Evolutionary conservation across 2,329 filamentous ascomycete species (phyloP), one percentile per base, ranked within the genome.

Genomic region (Dactylonectria macrodidyma): DNA sequence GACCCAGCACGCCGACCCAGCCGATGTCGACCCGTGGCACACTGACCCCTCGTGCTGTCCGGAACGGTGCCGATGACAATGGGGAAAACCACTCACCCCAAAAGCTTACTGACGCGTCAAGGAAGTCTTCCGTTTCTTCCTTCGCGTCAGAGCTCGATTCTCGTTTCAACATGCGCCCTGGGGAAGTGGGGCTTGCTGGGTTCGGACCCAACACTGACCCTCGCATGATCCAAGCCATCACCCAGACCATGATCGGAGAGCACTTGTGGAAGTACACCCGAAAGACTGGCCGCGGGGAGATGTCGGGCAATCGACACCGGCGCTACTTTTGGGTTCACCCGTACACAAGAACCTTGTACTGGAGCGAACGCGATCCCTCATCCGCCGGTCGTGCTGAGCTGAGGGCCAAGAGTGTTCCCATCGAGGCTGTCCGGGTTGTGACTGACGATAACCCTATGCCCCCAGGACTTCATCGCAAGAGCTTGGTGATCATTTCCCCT

Each of bases 281-380:
- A 76, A 97, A 96, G 84, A 88, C 95, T 67, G 95, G 95, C n/a
- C 92, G 95, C 26, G 93, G 91, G 62, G 93, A 95, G 70, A 90
- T 97, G 82, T 98, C 95, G 0, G 92, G 91, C 74, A 97, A 95
- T 63, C 90, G 96, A 59, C 96, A 99, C 81, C 90, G 94, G 69
- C 91, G 96, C 36, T 99, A 98, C 86, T 99, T 99, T 87, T 99
- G 96, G 96, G 94, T 99, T 24, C 96, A 99, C 79, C 96, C 96
- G 0, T 99, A 98, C 82, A 99, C 95, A 3, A 90, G 95, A 57
- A 98, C 95, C 5, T 82, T 99, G 75, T 98, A 98, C 86, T 99
- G 96, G 96, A 97, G 95, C 78, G 93, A 97, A 73, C 88, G 91
- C 61, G 95, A 98, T 79, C 96, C 96, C 7, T 91, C 93, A 34